phyloP scores from a whole-genome alignment of 371 early-diverging fungal species.

The Thermomucor indicae-seudaticae region DNA sequence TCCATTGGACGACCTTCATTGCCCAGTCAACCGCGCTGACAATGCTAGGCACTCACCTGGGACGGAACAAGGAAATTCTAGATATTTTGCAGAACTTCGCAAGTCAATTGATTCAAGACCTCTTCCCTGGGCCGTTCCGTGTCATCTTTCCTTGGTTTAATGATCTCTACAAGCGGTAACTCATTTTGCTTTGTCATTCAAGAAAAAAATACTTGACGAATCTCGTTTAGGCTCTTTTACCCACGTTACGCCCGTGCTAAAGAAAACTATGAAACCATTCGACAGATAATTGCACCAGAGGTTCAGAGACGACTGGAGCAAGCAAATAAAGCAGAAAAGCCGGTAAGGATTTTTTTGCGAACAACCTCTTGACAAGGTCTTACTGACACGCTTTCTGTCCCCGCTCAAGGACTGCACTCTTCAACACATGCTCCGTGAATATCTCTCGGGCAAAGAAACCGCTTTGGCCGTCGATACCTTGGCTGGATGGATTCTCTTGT shows the following conservation, averaged over 20 bases:
- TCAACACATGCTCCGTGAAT: neutral
- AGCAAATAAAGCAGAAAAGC: too few species aligned
- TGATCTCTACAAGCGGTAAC: conserved; percentile 19
- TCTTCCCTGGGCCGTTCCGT: conserved; percentile 7
- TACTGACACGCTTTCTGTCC: too few species aligned
- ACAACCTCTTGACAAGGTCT: too few species aligned
- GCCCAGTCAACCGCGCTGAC: conserved; percentile 5
- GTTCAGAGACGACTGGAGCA: too few species aligned
- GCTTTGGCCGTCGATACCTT: neutral
- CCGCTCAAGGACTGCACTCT: too few species aligned
- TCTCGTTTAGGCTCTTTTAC: neutral
- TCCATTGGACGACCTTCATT: neutral
- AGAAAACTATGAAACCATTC: neutral
- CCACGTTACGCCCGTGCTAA: conserved; percentile 1
- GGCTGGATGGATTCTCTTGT: neutral
- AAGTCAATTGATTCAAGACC: conserved; percentile 1
- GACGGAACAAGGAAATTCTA: conserved; percentile 1
- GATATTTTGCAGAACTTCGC: neutral
- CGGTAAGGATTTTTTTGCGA: too few species aligned
- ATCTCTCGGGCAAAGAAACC: neutral
- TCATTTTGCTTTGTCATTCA: neutral
- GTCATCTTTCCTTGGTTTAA: conserved; percentile 23
- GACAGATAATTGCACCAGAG: neutral
- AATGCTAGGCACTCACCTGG: conserved; percentile 1
- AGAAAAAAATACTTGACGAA: too few species aligned